Evolutionary conservation across 768 basidiomycete genomes (phyloP).

Genomic region (Agaricus sinodeliciosus): DNA sequence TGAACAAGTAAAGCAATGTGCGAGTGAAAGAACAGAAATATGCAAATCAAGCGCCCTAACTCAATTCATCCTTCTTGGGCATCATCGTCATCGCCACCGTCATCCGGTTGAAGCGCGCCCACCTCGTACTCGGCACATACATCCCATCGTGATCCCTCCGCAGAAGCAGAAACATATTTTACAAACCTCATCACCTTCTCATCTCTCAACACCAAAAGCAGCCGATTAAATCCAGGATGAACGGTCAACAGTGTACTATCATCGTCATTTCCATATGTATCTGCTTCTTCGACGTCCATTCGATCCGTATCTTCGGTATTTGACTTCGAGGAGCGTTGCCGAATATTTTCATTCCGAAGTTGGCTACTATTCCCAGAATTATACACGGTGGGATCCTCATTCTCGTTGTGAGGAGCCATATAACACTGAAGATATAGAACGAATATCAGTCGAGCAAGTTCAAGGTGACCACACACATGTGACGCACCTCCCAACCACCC

Average conservation of each 20-base stretch:
- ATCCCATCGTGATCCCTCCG: slow-evolving; percentile 91
- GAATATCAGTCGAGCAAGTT: slow-evolving; percentile 2
- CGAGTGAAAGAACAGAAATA: too few relatives aligned
- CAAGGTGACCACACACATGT: background rate
- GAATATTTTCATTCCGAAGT: slow-evolving; percentile 12
- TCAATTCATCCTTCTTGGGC: background rate
- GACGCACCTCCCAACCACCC: slow-evolving; percentile 90
- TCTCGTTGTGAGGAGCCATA: slow-evolving; percentile 90
- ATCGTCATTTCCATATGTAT: slow-evolving; percentile 54
- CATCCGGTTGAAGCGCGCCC: slow-evolving; percentile 66
- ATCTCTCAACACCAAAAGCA: slow-evolving; percentile 86
- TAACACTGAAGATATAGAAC: slow-evolving; percentile 55
- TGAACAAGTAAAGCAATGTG: too few relatives aligned
- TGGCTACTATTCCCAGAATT: slow-evolving; percentile 52
- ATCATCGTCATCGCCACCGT: slow-evolving; percentile 27
- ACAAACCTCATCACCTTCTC: slow-evolving; percentile 92
- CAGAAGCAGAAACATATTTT: slow-evolving; percentile 89
- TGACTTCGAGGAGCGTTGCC: slow-evolving; percentile 18
- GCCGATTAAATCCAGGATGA: slow-evolving; percentile 83
- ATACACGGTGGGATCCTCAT: slow-evolving; percentile 94
- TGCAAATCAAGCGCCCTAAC: too few relatives aligned
- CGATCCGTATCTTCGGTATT: background rate
- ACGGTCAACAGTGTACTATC: slow-evolving; percentile 79
- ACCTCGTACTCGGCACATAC: slow-evolving; percentile 89
- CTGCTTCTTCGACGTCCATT: slow-evolving; percentile 16